Base-by-base conservation (phyloP, 129 eudicot species). In the Artemisia tridentata region DNA sequence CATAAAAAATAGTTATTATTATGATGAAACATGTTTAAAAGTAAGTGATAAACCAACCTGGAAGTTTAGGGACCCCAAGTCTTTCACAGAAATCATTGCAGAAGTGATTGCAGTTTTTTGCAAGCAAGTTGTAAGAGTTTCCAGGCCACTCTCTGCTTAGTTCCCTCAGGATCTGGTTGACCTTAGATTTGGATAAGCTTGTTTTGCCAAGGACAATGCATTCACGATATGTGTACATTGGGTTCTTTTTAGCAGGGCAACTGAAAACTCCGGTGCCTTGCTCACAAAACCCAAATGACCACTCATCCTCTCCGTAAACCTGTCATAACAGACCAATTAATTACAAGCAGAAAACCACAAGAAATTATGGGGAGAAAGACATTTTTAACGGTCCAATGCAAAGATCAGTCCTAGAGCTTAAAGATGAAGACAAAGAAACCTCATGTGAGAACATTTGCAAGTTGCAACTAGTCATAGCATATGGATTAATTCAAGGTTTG, bases 61-160 rank as follows among this genome's bases (percentile, higher is more conserved):
- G 98, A 78, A 85, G 96, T 77, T 87, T 83, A 19, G 88, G 81
- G 62, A 92, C 96, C 19, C 88, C 98, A 43, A 92, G 92, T 25
- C 80, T 84, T 76, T 87, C 96, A 82, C 96, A 89, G 11, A 92
- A 80, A 69, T 92, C 96, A 45, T 92, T 88, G 74, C 98, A 92
- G 61, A 92, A 92, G 78, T 92, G 98, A 84, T 92, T 92, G 80
- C 98, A 92, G 78, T 92, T 92, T 79, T 78, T 89, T 12, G 96
- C 71, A 11, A 89, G 81, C 86, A 92, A 82, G 82, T 89, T 97
- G 71, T 93, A 93, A 19, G 89, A 73, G 74, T 69, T 70, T 51
- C 98, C 98, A 79, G 95, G 95, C 98, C 98, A 93, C 81, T 89
- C 98, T 65, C 92, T 85, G 76, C 90, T 85, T 47, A 93, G 92